A percentile compares a stretch with the other conserved stretches of the same genome.
These are phyloP conservation scores for Butyriboletus loyo DNA, from an alignment of 768 basidiomycete species.

Conservation along the genomic window DNA sequence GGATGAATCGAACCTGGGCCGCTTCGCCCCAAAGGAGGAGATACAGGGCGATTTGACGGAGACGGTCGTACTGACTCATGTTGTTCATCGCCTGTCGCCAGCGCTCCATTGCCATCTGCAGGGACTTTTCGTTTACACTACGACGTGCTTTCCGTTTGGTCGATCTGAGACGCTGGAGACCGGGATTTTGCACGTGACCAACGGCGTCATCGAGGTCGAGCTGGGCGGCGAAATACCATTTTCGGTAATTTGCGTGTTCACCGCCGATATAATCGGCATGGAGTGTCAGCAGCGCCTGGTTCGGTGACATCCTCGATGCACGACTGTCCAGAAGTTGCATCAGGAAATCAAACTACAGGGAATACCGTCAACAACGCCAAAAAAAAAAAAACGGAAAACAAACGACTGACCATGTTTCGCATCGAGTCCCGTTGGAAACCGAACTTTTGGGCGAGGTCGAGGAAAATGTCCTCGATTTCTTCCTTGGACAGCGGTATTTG, in stretches of 20 bases:
- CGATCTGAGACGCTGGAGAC: conserved; percentile 78
- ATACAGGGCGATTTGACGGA: conserved; percentile 93
- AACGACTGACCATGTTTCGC: conserved; percentile 81
- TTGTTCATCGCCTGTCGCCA: conserved; percentile 99
- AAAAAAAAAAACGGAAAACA: conserved; percentile 12
- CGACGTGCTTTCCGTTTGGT: conserved; percentile 59
- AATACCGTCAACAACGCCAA: conserved; percentile 7
- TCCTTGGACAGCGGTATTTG: conserved; percentile 98
- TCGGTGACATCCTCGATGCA: conserved; percentile 95
- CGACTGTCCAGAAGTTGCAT: conserved; percentile 98
- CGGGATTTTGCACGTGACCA: conserved; percentile 88
- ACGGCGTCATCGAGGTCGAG: conserved; percentile 98
- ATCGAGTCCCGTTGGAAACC: conserved; percentile 95
- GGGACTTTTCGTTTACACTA: conserved; percentile 55
- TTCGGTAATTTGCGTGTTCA: conserved; percentile 97
- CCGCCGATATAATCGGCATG: conserved; percentile 99
- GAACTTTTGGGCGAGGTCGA: conserved; percentile 97
- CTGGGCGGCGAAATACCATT: conserved; percentile 99
- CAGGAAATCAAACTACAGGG: conserved; percentile 82
- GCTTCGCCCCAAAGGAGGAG: conserved; percentile 98
- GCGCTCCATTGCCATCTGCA: conserved; percentile 82
- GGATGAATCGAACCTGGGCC: conserved; percentile 93
- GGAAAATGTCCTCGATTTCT: conserved; percentile 97
- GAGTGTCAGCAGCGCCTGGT: conserved; percentile 90
- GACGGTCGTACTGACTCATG: conserved; percentile 97